Evolutionary conservation across 495 filamentous ascomycete genomes (phyloP).

Genomic region (Aspergillus homomorphus): DNA sequence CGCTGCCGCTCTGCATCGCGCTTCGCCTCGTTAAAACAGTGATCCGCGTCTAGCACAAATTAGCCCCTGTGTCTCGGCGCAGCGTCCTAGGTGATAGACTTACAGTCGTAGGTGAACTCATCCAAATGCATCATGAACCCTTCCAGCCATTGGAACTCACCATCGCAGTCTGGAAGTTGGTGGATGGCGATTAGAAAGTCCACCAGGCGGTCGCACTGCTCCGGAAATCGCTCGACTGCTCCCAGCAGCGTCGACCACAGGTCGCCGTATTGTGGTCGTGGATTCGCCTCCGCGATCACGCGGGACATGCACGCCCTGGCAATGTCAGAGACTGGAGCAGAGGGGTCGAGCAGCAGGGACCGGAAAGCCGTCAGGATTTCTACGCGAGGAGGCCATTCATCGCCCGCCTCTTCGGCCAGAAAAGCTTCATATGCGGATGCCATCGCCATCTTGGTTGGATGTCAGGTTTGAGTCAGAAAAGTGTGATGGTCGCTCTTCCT

Average conservation of each 20-base stretch:
- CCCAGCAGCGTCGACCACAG: background rate
- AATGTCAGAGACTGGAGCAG: background rate
- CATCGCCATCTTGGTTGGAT: too few species aligned
- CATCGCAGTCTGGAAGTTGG: background rate
- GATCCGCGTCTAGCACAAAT: background rate
- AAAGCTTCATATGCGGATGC: background rate
- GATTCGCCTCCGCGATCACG: background rate
- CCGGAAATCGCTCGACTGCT: background rate
- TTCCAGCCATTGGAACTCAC: background rate
- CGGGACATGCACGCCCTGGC: background rate
- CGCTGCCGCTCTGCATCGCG: background rate
- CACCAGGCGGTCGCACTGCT: background rate
- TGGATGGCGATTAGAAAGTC: background rate
- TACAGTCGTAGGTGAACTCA: background rate
- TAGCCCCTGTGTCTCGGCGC: background rate
- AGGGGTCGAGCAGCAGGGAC: background rate
- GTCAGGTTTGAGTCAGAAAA: too few species aligned
- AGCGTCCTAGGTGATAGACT: background rate
- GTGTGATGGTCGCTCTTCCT: too few species aligned
- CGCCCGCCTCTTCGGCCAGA: background rate
- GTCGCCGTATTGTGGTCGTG: background rate
- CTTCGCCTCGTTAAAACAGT: background rate
- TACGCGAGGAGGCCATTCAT: background rate
- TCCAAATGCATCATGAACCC: background rate
- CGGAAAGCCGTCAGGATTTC: background rate